Evolutionary conservation across 2,329 filamentous ascomycete genomes (phyloP).

Genomic region (Fusarium torreyae): DNA sequence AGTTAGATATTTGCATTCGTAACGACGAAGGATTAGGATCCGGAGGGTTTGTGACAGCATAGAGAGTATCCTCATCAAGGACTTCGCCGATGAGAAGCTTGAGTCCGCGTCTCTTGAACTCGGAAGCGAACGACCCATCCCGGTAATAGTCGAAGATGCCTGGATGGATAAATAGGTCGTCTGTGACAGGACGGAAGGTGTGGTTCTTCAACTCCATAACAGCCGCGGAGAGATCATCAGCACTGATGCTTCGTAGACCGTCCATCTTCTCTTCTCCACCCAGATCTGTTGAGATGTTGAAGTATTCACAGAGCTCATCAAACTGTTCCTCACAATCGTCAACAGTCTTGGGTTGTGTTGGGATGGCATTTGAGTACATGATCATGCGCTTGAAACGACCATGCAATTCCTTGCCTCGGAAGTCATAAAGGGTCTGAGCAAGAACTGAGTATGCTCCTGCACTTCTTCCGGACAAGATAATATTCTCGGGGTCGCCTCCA

Average conservation of each 20-base stretch:
- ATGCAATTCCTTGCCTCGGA: not conserved
- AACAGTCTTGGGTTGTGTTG: slow-evolving; percentile 20
- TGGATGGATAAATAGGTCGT: slow-evolving; percentile 1
- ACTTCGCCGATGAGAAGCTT: slow-evolving; percentile 20
- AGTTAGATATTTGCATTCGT: slow-evolving; percentile 11
- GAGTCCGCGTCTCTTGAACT: slow-evolving; percentile 7
- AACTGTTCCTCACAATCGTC: slow-evolving; percentile 17
- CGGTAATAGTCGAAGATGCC: slow-evolving; percentile 26
- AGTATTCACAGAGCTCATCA: slow-evolving; percentile 19
- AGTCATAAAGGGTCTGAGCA: slow-evolving; percentile 2
- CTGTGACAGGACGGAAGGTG: slow-evolving; percentile 8
- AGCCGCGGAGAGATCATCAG: not conserved
- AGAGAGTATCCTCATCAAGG: slow-evolving; percentile 12
- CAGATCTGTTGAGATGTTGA: not conserved
- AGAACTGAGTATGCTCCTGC: slow-evolving; percentile 18
- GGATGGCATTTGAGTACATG: slow-evolving; percentile 27
- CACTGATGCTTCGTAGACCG: not conserved
- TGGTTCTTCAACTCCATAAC: slow-evolving; percentile 16
- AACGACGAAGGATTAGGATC: slow-evolving; percentile 1
- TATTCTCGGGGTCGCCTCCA: slow-evolving; percentile 10
- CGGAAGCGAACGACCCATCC: not conserved
- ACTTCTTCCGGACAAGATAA: slow-evolving; percentile 4
- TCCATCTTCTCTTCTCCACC: not conserved
- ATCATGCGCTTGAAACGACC: slow-evolving; percentile 7
- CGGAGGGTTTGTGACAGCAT: slow-evolving; percentile 17